Percentiles rank a stretch among this genome's conserved stretches.
Conservation (phyloP, 2,329 filamentous ascomycete species). For the Aureobasidium zeae region DNA sequence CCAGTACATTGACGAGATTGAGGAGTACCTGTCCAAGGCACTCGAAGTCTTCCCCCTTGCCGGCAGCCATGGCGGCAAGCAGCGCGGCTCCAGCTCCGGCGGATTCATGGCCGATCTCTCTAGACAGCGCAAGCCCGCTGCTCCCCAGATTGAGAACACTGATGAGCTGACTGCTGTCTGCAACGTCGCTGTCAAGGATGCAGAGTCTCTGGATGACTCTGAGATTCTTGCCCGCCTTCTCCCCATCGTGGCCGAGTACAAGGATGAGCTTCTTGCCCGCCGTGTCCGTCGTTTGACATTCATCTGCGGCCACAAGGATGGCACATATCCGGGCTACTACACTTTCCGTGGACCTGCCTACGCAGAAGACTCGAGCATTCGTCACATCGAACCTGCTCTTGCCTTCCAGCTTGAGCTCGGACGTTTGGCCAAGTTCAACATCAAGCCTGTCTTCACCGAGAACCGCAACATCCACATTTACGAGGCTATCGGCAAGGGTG, state of each 20-base stretch:
- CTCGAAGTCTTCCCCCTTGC: conserved; percentile 66
- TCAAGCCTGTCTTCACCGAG: conserved; percentile 96
- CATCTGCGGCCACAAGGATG: conserved; percentile 90
- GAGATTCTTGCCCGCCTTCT: conserved; percentile 70
- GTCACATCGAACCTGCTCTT: conserved; percentile 90
- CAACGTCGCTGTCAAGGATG: conserved; percentile 84
- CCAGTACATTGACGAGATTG: conserved; percentile 85
- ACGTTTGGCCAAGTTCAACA: conserved; percentile 91
- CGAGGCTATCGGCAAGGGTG: conserved; percentile 87
- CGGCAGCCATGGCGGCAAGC: conserved; percentile 27
- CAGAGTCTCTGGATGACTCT: conserved; percentile 71
- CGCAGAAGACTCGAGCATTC: conserved; percentile 86
- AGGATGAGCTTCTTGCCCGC: conserved; percentile 71
- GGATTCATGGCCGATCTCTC: conserved; percentile 43
- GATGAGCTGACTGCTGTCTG: conserved; percentile 85
- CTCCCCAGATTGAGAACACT: conserved; percentile 47
- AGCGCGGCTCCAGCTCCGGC: conserved; percentile 42
- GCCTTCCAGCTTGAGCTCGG: conserved; percentile 97
- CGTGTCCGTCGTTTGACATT: conserved; percentile 87
- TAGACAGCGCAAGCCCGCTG: conserved; percentile 20
- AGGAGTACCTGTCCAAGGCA: conserved; percentile 75
- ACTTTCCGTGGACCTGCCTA: conserved; percentile 93
- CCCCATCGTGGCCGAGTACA: conserved; percentile 67
- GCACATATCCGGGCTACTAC: conserved; percentile 92
- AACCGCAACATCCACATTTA: conserved; percentile 99